These are phyloP conservation scores for Exophiala alcalophila DNA, from an alignment of 2,329 filamentous ascomycete genomes.

Conservation along the genomic window DNA sequence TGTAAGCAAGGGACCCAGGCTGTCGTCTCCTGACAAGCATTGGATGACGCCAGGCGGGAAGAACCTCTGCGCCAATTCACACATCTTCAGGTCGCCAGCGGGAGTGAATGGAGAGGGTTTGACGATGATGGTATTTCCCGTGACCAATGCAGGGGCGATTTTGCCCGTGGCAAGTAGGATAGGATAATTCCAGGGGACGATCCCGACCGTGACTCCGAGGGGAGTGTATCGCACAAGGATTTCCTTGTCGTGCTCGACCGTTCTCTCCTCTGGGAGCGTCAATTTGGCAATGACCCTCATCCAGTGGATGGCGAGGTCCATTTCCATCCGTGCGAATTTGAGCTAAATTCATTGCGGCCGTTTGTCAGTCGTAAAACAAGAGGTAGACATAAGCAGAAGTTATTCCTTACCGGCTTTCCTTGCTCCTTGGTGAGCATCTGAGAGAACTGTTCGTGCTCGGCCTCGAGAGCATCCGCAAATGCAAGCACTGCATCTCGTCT, in stretches of 20 bases:
- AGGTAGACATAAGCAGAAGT: not conserved
- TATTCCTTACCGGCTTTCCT: constrained; percentile 39
- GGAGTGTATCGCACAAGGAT: constrained; percentile 37
- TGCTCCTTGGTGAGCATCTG: constrained; percentile 43
- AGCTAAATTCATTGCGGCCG: constrained; percentile 8
- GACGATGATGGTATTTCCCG: constrained; percentile 56
- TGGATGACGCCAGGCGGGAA: constrained; percentile 63
- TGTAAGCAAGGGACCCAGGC: constrained; percentile 58
- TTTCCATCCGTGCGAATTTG: constrained; percentile 23
- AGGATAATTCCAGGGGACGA: constrained; percentile 60
- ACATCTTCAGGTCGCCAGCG: constrained; percentile 51
- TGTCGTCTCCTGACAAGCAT: constrained; percentile 58
- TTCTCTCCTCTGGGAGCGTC: constrained; percentile 21
- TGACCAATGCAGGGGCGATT: constrained; percentile 49
- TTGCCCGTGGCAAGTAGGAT: constrained; percentile 48
- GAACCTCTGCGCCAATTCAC: constrained; percentile 57
- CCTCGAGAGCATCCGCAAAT: constrained; percentile 38
- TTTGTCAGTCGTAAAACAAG: not conserved
- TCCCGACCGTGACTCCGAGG: constrained; percentile 48
- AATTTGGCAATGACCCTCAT: constrained; percentile 15
- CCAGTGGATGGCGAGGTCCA: constrained; percentile 19
- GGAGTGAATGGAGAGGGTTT: constrained; percentile 59
- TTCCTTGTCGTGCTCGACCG: constrained; percentile 22
- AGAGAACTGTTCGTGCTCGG: constrained; percentile 36
- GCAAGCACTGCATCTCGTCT: constrained; percentile 35